Evolutionary conservation across 176 grass and related monocot genomes (phyloP).

Genomic region (Metroxylon sagu): DNA sequence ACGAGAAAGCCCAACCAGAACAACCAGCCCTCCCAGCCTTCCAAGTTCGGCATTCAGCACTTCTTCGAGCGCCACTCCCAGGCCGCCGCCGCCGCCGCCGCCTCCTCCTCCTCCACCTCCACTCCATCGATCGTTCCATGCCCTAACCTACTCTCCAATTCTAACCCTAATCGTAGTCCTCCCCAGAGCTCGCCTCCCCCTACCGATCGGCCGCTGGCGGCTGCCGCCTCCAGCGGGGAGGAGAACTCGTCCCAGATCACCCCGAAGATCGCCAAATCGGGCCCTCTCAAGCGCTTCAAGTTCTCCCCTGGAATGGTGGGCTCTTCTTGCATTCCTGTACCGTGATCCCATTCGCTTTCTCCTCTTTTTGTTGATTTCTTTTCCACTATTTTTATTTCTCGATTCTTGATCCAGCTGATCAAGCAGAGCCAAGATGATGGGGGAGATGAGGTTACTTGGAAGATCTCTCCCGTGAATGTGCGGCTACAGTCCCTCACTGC

Average conservation of each 20-base stretch:
- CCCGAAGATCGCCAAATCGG: slow-evolving; percentile 61
- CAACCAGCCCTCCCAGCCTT: slow-evolving; percentile 44
- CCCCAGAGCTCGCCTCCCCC: not conserved
- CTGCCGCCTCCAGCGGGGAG: not conserved
- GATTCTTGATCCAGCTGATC: slow-evolving; percentile 45
- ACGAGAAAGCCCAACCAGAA: slow-evolving; percentile 50
- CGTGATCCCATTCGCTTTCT: not conserved
- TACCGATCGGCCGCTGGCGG: slow-evolving; percentile 14
- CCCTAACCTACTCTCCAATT: not conserved
- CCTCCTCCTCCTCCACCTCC: slow-evolving; percentile 7
- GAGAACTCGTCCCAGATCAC: slow-evolving; percentile 46
- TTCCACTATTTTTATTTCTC: too few relatives aligned
- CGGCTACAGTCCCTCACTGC: slow-evolving; percentile 40
- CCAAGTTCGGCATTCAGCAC: slow-evolving; percentile 90
- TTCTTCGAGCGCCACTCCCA: slow-evolving; percentile 96
- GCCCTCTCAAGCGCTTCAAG: slow-evolving; percentile 58
- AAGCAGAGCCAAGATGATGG: slow-evolving; percentile 93
- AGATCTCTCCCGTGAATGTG: slow-evolving; percentile 82
- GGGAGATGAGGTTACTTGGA: slow-evolving; percentile 72
- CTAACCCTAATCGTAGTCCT: not conserved
- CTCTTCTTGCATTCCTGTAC: not conserved
- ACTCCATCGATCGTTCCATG: slow-evolving; percentile 13
- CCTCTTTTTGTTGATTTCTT: not conserved
- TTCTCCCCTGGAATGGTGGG: slow-evolving; percentile 94
- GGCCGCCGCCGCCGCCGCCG: slow-evolving; percentile 29